Percentiles rank a stretch among this genome's conserved stretches.
phyloP scores from a whole-genome alignment of 2,329 filamentous ascomycete genomes.

The Penicillium frequentans region DNA sequence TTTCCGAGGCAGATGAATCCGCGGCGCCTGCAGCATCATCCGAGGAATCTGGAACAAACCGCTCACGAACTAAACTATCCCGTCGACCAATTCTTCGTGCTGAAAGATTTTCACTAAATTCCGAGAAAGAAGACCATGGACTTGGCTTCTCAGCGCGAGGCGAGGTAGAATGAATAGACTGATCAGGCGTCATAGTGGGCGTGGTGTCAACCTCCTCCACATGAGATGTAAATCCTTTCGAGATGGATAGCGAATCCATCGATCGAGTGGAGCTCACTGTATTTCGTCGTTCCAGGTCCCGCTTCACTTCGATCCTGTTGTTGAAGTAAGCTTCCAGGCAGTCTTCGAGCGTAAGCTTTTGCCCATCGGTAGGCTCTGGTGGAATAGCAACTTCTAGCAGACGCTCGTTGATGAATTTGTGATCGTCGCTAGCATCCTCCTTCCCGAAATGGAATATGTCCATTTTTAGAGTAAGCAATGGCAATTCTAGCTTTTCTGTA shows the following conservation, averaged over 20 bases:
- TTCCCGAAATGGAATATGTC: constrained; percentile 92
- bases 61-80: constrained; percentile 45
- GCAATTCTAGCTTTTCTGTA: constrained; percentile 82
- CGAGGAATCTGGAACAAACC: constrained; percentile 45
- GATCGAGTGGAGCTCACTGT: constrained; percentile 52
- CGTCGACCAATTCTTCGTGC: constrained; percentile 29
- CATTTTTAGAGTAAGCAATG: constrained; percentile 86
- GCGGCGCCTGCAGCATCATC: constrained; percentile 40
- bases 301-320: constrained; percentile 82
- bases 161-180: constrained; percentile 16
- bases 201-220: constrained; percentile 46
- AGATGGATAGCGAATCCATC: constrained; percentile 31
- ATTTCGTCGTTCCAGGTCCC: constrained; percentile 66
- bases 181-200: constrained; percentile 34
- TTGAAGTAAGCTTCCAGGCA: constrained; percentile 96
- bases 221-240: constrained; percentile 40
- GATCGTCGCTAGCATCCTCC: constrained; percentile 78
- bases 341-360: constrained; percentile 77
- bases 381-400: constrained; percentile 90
- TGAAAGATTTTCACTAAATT: constrained; percentile 25
- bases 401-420: constrained; percentile 91
- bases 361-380: constrained; percentile 64
- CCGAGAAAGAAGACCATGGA: constrained; percentile 28
- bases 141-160: constrained; percentile 21
- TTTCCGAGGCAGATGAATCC: constrained; percentile 29